A percentile compares a stretch with the other conserved stretches of the same genome.
Conservation (phyloP, 2,329 filamentous ascomycete species). For the Exophiala aquamarina region DNA sequence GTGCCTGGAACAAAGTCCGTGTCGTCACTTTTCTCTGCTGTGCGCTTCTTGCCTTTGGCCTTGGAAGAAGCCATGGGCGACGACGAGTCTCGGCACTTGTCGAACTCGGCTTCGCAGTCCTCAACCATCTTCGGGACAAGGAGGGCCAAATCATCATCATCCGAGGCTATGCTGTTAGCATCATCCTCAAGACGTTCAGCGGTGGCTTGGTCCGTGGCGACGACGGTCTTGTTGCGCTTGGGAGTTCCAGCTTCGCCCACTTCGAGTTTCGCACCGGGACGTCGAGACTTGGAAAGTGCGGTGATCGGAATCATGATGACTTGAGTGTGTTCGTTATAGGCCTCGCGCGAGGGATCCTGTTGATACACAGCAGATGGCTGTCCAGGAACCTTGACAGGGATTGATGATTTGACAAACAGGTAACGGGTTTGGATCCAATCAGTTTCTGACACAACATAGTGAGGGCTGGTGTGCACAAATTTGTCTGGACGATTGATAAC, state of each 20-base stretch:
- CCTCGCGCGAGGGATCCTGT: slow-evolving; percentile 37
- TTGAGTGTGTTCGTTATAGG: slow-evolving; percentile 38
- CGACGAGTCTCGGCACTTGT: neutral
- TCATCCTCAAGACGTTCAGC: slow-evolving; percentile 22
- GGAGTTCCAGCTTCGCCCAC: slow-evolving; percentile 12
- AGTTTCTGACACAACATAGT: slow-evolving; percentile 70
- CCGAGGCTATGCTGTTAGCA: slow-evolving; percentile 40
- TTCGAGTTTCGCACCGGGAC: slow-evolving; percentile 26
- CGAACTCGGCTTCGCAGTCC: slow-evolving; percentile 1
- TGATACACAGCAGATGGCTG: slow-evolving; percentile 5
- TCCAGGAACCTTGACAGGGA: slow-evolving; percentile 16
- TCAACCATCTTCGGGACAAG: slow-evolving; percentile 30
- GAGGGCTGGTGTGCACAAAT: slow-evolving; percentile 58
- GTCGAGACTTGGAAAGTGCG: slow-evolving; percentile 48
- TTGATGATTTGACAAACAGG: slow-evolving; percentile 60
- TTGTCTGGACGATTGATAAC: slow-evolving; percentile 71
- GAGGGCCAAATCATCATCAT: slow-evolving; percentile 46
- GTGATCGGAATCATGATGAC: slow-evolving; percentile 54
- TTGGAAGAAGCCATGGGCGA: neutral
- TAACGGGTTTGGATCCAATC: slow-evolving; percentile 93
- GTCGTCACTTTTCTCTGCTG: slow-evolving; percentile 1
- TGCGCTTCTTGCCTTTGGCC: slow-evolving; percentile 9
- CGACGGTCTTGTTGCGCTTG: slow-evolving; percentile 20
- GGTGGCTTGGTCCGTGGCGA: slow-evolving; percentile 15
- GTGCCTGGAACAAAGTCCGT: slow-evolving; percentile 68